Conservation (phyloP, 495 filamentous ascomycete genomes). For the Podospora australis region DNA sequence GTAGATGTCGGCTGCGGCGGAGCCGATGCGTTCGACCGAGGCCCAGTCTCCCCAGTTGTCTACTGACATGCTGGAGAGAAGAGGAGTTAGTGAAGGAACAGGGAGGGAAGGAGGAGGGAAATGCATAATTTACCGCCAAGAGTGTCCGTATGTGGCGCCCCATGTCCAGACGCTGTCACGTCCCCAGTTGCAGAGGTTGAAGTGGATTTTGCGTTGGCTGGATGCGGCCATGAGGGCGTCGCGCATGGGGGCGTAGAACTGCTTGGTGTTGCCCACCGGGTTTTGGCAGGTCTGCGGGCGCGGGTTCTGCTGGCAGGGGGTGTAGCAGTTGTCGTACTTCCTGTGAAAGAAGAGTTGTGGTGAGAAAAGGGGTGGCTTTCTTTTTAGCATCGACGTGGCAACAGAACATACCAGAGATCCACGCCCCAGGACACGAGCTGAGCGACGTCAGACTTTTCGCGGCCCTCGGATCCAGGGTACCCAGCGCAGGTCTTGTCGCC, state of each 20-base stretch:
- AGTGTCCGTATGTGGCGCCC: slow-evolving; percentile 51
- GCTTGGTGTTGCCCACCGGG: slow-evolving; percentile 43
- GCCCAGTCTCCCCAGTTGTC: slow-evolving; percentile 51
- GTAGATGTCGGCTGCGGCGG: slow-evolving; percentile 40
- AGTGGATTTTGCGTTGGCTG: slow-evolving; percentile 48
- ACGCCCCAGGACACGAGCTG: slow-evolving; percentile 61
- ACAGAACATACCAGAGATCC: slow-evolving; percentile 45
- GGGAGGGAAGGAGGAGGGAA: background rate
- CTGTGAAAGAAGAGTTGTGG: no score
- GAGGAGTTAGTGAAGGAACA: background rate
- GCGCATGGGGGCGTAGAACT: slow-evolving; percentile 53
- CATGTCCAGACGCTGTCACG: slow-evolving; percentile 28
- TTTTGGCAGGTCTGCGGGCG: slow-evolving; percentile 41
- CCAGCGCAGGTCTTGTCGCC: slow-evolving; percentile 57
- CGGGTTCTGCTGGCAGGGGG: slow-evolving; percentile 11
- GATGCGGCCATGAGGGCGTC: slow-evolving; percentile 50
- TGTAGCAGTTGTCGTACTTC: slow-evolving; percentile 67
- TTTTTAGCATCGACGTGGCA: no score
- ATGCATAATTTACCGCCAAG: slow-evolving; percentile 32
- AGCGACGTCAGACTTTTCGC: slow-evolving; percentile 56
- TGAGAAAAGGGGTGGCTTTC: no score
- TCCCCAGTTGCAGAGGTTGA: slow-evolving; percentile 63
- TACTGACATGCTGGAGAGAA: slow-evolving; percentile 42
- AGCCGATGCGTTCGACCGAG: slow-evolving; percentile 43
- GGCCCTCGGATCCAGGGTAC: slow-evolving; percentile 55